Evolutionary conservation across 2,329 filamentous ascomycete genomes (phyloP).

Genomic region (Emmonsiellopsis sp.): DNA sequence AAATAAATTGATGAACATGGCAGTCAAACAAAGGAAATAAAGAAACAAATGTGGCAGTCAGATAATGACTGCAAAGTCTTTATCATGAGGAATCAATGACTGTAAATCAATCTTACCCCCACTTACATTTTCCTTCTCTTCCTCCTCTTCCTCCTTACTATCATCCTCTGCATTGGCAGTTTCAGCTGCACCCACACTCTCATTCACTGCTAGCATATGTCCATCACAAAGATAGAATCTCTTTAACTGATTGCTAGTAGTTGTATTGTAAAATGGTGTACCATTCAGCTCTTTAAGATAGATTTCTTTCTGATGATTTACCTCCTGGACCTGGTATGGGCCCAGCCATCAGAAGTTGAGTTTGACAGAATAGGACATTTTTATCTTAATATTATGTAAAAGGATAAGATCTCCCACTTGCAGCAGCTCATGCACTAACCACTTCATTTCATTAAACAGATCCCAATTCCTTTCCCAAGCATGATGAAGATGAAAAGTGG

Average conservation of each 20-base stretch:
- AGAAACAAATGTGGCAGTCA: too few species aligned
- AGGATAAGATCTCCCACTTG: not conserved
- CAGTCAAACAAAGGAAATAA: too few species aligned
- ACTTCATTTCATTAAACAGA: not conserved
- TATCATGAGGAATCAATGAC: too few species aligned
- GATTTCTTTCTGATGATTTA: not conserved
- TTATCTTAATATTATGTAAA: not conserved
- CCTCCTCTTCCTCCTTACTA: too few species aligned
- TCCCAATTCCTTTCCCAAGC: not conserved
- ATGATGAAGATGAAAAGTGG: not conserved
- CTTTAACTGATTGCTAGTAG: not conserved
- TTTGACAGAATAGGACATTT: not conserved
- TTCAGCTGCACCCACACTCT: too few species aligned
- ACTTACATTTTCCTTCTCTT: too few species aligned
- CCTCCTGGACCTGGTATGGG: not conserved
- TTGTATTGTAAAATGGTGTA: not conserved
- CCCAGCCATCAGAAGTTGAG: not conserved
- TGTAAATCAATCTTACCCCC: too few species aligned
- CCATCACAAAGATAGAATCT: not conserved
- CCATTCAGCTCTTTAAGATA: not conserved
- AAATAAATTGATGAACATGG: too few species aligned
- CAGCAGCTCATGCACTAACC: too few species aligned
- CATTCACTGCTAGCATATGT: too few species aligned
- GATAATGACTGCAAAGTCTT: too few species aligned
- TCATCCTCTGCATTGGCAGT: too few species aligned